Conservation (phyloP, 805 yeast genomes). For the Torulaspora franciscae region DNA sequence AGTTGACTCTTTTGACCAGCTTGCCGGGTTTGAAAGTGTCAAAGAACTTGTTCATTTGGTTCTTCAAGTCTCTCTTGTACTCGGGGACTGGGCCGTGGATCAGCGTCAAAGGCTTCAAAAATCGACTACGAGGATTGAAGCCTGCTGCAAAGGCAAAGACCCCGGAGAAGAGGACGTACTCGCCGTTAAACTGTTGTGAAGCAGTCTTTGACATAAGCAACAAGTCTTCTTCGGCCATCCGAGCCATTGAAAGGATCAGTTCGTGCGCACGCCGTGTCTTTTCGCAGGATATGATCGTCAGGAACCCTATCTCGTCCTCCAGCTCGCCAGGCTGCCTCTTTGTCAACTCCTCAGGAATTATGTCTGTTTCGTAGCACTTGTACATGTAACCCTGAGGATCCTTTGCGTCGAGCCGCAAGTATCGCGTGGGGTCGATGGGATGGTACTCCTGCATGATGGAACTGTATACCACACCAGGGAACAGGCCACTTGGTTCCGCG, state of each 20-base stretch:
- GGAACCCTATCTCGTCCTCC: conserved; percentile 14
- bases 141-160: conserved; percentile 67
- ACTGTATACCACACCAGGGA: conserved; percentile 32
- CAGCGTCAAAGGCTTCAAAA: conserved; percentile 49
- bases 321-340: conserved; percentile 7
- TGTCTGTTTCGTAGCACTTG: conserved; percentile 13
- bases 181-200: conserved; percentile 42
- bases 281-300: conserved; percentile 17
- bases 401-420: conserved; percentile 14
- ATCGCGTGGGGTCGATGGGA: conserved; percentile 32
- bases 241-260: conserved; percentile 25
- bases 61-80: conserved; percentile 49
- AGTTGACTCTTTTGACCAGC: conserved; percentile 59
- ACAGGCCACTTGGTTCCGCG: conserved; percentile 18
- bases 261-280: conserved; percentile 21
- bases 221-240: conserved; percentile 59
- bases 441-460: conserved; percentile 39
- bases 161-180: conserved; percentile 54
- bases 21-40: conserved; percentile 48
- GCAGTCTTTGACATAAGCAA: conserved; percentile 45
- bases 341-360: conserved; percentile 14
- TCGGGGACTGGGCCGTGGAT: conserved; percentile 73
- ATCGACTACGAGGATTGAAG: conserved; percentile 55
- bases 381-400: conserved; percentile 9
- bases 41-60: conserved; percentile 66